Base-by-base conservation (phyloP, 257 asterid genomes). In the Solanum microdontum region DNA sequence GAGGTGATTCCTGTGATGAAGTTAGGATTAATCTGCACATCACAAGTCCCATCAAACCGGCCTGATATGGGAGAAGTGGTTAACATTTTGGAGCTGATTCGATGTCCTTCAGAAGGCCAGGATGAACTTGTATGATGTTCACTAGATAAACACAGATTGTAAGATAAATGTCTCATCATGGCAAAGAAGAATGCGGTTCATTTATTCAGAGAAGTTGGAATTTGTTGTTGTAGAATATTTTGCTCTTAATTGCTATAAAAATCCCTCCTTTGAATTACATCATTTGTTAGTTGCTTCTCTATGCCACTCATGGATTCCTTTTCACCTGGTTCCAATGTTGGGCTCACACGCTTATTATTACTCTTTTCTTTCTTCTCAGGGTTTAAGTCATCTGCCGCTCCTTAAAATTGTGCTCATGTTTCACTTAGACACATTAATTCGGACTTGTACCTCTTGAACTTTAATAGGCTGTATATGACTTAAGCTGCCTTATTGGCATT, bases 31-130 rank as follows among this genome's bases (percentile, higher is more conserved):
- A 93, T 96, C 60, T 96, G 99, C 89, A 96, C 98, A 12, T 96
- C 98, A 4, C 99, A 93, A 86, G 98, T 96, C 87, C 98, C 99
- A 21, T 96, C 99, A 9, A 96, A 93, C 91, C 83, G 99, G 89
- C 99, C 99, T 0, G 96, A 93, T 55, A 96, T 96, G 99, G 92
- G 93, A 0, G 99, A 96, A 91, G 99, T 95, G 7, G 96, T 96
- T 39, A 93, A 92, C 90, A 93, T 96, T 82, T 89, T 96, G 94
- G 99, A 96, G 94, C 91, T 95, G 83, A 93, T 96, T 82, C 90
- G 95, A 75, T 90, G 95, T 85, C 98, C 98, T 86, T 92, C 93
- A 0, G 95, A 90, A 86, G 87, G 94, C 34, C 94, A 92, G 88
- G 96, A 96, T 87, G 98, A 94, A 84, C 58, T 91, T 90, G 94